Base-by-base conservation (phyloP, 2,329 filamentous ascomycete genomes). In the Mycosphaerella arachidis region DNA sequence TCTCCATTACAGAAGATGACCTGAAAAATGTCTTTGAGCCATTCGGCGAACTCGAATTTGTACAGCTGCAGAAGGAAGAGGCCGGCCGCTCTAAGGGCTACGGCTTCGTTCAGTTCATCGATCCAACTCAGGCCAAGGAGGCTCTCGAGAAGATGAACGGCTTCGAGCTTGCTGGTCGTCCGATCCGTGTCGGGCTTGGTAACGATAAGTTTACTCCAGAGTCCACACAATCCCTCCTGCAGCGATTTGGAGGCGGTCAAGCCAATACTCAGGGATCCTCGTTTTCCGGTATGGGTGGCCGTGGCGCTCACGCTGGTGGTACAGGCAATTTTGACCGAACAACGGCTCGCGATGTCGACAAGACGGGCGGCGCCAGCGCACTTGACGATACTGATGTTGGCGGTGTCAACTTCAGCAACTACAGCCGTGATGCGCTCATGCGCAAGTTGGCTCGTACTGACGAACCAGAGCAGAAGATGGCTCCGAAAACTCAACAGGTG, bases 201-300 rank as follows among this genome's bases (percentile, higher is more conserved):
- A 99, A 97, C 81, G 94, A 99, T 90, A 97, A 97, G 86, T 97
- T 97, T 79, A 97, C 92, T 78, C 90, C 92, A 73, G 94, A 97
- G 80, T 94, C 92, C 78, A 96, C 91, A 77, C 89, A 91, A 76
- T 92, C 91, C 79, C 85, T 96, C 74, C 81, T 96, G 73, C 91
- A 95, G 81, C 91, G 91, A 78, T 95, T 96, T 81, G 89, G 91
- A 76, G 57, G 48, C 56, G 61, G 67, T 66, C 43, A 63, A 52
- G 57, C 71, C 69, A 66, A 75, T 86, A 77, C 83, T 83, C 77
- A 71, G 60, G 71, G 71, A 43, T 97, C 92, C 64, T 86, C 89
- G 55, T 96, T 97, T 76, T 96, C 91, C 62, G 92, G 93, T 67
- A 86, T 90, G 66, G 92, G 92, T 71, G 92, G 92, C 64, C 90